Conservation (phyloP, 495 filamentous ascomycete genomes). For the Hypoxylon cercidicola region DNA sequence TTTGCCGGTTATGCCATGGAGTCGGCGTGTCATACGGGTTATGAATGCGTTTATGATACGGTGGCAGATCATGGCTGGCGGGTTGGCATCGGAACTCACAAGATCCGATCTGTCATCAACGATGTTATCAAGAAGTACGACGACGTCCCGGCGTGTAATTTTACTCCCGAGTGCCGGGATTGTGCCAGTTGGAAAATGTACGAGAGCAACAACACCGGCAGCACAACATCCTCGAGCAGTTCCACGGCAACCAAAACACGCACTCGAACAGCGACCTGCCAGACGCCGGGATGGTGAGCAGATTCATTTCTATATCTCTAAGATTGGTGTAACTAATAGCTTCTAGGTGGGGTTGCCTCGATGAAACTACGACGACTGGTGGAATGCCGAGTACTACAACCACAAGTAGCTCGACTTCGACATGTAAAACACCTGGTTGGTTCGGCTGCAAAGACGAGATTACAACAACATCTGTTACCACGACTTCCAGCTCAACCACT, state of each 20-base stretch:
- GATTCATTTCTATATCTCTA: background rate
- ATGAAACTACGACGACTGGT: constrained; percentile 64
- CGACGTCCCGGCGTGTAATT: constrained; percentile 74
- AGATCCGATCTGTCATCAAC: constrained; percentile 82
- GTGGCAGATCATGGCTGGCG: constrained; percentile 91
- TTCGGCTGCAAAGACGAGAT: constrained; percentile 72
- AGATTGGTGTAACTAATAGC: constrained; percentile 8
- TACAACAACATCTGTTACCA: constrained; percentile 61
- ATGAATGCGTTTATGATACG: constrained; percentile 89
- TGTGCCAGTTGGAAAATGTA: constrained; percentile 96
- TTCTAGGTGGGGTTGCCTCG: constrained; percentile 70
- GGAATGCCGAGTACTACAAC: constrained; percentile 49
- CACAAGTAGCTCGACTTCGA: constrained; percentile 54
- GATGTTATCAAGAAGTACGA: constrained; percentile 88
- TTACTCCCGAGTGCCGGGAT: constrained; percentile 82
- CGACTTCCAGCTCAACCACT: constrained; percentile 57
- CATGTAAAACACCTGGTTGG: constrained; percentile 72
- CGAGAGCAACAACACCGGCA: constrained; percentile 84
- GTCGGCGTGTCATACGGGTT: constrained; percentile 86
- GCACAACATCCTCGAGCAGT: constrained; percentile 67
- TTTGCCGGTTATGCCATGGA: constrained; percentile 96
- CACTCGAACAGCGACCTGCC: constrained; percentile 83
- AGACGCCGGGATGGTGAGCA: constrained; percentile 79
- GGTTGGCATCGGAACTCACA: constrained; percentile 84
- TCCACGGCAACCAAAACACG: constrained; percentile 67